A percentile compares a stretch with the other conserved stretches of the same genome.
Conservation (phyloP, 2,329 filamentous ascomycete genomes). For the Talaromyces verruculosus region DNA sequence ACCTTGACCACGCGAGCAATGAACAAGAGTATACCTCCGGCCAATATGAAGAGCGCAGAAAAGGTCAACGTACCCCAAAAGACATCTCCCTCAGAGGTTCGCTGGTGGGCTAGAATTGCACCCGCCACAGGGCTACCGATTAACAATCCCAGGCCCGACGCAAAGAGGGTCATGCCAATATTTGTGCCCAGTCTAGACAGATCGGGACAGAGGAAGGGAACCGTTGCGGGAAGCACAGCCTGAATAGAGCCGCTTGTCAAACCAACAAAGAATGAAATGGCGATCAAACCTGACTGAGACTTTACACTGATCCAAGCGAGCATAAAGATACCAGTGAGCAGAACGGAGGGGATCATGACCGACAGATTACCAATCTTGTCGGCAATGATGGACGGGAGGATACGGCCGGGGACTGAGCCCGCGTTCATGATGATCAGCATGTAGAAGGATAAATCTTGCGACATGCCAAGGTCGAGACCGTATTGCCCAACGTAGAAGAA, state of each 20-base stretch:
- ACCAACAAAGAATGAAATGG: neutral
- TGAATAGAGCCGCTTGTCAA: neutral
- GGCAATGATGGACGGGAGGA: neutral
- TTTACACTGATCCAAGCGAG: neutral
- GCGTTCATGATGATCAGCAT: slow-evolving; percentile 1
- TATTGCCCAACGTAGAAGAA: neutral
- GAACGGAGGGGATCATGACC: neutral
- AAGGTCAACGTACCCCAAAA: neutral
- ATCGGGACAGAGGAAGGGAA: neutral
- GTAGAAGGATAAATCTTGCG: neutral
- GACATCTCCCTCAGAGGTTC: neutral
- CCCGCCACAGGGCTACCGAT: neutral
- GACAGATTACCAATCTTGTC: neutral
- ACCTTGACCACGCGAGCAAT: neutral
- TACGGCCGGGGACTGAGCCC: neutral
- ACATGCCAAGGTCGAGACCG: neutral
- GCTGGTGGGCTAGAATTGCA: neutral
- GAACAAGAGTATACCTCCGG: neutral
- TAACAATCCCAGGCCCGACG: neutral
- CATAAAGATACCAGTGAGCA: neutral
- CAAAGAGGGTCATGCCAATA: neutral
- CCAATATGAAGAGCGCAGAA: neutral
- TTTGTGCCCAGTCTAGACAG: neutral
- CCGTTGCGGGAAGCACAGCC: neutral
- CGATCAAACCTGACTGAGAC: neutral